These are phyloP conservation scores for Fusarium udum DNA, from an alignment of 2,329 filamentous ascomycete species.

Conservation along the genomic window DNA sequence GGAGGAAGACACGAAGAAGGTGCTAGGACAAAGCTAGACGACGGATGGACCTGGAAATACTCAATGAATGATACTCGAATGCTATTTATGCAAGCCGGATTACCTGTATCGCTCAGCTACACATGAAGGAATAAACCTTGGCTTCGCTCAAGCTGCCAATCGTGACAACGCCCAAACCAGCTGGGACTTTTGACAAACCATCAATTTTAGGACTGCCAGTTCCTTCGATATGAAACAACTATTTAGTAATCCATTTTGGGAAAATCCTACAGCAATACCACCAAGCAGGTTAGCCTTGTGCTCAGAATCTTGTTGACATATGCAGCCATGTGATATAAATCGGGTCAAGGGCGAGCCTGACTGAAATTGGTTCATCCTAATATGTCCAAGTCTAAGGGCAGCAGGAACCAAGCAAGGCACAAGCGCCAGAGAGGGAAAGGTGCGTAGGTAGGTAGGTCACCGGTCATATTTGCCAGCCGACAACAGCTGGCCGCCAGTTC, in stretches of 20 bases:
- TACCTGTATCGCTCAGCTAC: conserved; percentile 21
- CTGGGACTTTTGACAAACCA: background rate
- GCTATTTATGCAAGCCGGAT: conserved; percentile 2
- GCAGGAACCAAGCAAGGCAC: background rate
- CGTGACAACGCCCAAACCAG: background rate
- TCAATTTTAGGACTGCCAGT: background rate
- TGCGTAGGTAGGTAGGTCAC: background rate
- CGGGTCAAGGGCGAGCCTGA: background rate
- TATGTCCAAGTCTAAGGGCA: background rate
- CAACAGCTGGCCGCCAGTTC: conserved; percentile 19
- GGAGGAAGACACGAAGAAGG: conserved; percentile 79
- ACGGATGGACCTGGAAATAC: conserved; percentile 3
- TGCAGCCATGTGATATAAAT: background rate
- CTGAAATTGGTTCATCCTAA: background rate
- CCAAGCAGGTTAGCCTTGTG: background rate
- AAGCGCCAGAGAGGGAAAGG: background rate
- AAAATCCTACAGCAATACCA: background rate
- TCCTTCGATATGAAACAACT: background rate
- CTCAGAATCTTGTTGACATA: background rate
- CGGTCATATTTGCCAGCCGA: background rate
- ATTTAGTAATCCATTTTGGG: background rate
- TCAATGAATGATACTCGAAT: conserved; percentile 9
- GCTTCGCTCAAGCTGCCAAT: conserved; percentile 9
- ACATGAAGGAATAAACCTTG: conserved; percentile 38
- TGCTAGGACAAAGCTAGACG: conserved; percentile 52